phyloP scores from a whole-genome alignment of 352 stramenopile genomes.

The Phytophthora lateralis region DNA sequence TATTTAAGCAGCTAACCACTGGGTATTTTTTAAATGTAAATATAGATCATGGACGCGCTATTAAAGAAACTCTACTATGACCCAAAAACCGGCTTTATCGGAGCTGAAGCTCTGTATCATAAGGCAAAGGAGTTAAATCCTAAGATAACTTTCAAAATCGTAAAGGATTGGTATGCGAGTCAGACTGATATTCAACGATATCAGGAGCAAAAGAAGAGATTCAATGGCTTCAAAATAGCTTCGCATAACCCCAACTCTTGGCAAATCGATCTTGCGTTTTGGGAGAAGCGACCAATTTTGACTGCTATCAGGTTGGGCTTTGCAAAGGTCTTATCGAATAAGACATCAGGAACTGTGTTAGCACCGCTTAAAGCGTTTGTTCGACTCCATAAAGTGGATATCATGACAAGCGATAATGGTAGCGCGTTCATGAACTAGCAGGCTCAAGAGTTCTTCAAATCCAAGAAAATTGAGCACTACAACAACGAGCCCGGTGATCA shows the following conservation, averaged over 20 bases:
- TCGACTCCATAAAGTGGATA: too few relatives aligned
- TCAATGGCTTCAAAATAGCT: too few relatives aligned
- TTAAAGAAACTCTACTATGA: constrained; percentile 31
- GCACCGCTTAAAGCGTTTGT: too few relatives aligned
- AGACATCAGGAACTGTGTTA: too few relatives aligned
- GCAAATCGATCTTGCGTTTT: too few relatives aligned
- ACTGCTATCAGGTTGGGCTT: too few relatives aligned
- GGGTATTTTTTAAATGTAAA: too few relatives aligned
- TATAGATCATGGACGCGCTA: too few relatives aligned
- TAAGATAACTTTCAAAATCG: constrained; percentile 25
- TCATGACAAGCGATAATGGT: constrained; percentile 5
- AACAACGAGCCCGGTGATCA: constrained; percentile 32
- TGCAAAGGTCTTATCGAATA: too few relatives aligned
- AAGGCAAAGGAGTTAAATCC: constrained; percentile 6
- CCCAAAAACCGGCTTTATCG: constrained; percentile 27
- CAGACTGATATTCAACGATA: constrained; percentile 27
- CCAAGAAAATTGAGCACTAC: not conserved
- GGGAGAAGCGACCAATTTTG: too few relatives aligned
- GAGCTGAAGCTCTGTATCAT: constrained; percentile 5
- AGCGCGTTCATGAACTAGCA: constrained; percentile 36
- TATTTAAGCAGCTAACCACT: too few relatives aligned
- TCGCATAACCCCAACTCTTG: too few relatives aligned
- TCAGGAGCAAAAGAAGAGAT: not conserved
- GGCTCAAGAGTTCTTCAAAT: not conserved
- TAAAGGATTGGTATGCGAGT: constrained; percentile 26